Conservation (phyloP, 2,329 filamentous ascomycete species). For the Pestalotiopsis sp. region DNA sequence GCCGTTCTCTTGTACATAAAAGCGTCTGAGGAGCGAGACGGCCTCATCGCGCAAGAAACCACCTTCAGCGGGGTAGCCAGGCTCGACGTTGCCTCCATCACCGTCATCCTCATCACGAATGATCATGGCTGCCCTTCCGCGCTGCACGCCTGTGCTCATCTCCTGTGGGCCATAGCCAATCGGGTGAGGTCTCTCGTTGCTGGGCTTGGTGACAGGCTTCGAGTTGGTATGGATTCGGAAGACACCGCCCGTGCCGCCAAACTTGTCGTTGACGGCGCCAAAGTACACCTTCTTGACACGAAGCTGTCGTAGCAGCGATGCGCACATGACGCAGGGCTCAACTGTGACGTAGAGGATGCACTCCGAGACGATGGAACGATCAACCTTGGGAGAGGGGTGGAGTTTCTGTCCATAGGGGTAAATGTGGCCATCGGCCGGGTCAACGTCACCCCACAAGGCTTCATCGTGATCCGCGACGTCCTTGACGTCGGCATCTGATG, state of each 20-base stretch:
- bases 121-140: constrained; percentile 42
- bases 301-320: constrained; percentile 86
- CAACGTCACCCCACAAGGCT: constrained; percentile 52
- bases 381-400: constrained; percentile 58
- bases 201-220: constrained; percentile 35
- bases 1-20: constrained; percentile 98
- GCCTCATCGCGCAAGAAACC: constrained; percentile 91
- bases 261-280: constrained; percentile 93
- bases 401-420: constrained; percentile 65
- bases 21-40: constrained; percentile 86
- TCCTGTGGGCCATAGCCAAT: constrained; percentile 33
- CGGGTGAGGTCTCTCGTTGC: constrained; percentile 29
- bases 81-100: constrained; percentile 72
- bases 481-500: constrained; percentile 28
- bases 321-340: constrained; percentile 99
- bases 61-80: constrained; percentile 79
- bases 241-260: constrained; percentile 94
- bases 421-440: constrained; percentile 57
- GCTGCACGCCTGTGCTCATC: constrained; percentile 26
- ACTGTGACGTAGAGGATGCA: constrained; percentile 92
- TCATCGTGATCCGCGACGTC: constrained; percentile 35
- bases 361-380: constrained; percentile 69
- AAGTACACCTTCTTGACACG: constrained; percentile 90
- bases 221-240: constrained; percentile 78
- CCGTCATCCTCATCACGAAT: constrained; percentile 40